Evolutionary conservation across 805 yeast species (phyloP).

Genomic region (Suhomyces xylopsoci): DNA sequence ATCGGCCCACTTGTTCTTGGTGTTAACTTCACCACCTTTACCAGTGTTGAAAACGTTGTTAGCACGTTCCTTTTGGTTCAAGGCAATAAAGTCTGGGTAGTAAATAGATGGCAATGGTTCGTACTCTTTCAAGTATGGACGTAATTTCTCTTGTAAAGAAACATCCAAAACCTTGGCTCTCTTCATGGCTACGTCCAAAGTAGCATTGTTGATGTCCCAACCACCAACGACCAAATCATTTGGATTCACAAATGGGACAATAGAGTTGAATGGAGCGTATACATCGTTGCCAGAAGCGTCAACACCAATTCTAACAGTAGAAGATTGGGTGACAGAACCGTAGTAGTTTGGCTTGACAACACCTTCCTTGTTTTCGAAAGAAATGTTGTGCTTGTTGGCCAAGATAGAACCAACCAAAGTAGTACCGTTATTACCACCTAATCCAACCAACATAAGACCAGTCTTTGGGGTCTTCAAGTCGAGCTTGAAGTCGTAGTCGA

Average conservation of each 20-base stretch:
- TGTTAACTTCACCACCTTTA: constrained; percentile 46
- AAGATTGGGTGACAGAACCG: constrained; percentile 92
- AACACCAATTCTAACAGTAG: constrained; percentile 86
- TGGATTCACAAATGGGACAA: constrained; percentile 86
- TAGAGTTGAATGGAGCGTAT: constrained; percentile 86
- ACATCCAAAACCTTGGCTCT: constrained; percentile 86
- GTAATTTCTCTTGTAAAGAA: constrained; percentile 75
- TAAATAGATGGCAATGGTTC: constrained; percentile 82
- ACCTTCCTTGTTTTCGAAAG: constrained; percentile 82
- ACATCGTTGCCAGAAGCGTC: constrained; percentile 81
- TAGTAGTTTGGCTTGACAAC: constrained; percentile 72
- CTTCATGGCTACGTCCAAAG: constrained; percentile 73
- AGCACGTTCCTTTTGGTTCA: constrained; percentile 90
- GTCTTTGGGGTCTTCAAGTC: constrained; percentile 79
- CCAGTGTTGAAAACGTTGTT: constrained; percentile 72
- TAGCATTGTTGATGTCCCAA: constrained; percentile 83
- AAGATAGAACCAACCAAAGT: constrained; percentile 81
- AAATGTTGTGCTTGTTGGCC: constrained; percentile 77
- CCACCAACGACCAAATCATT: constrained; percentile 89
- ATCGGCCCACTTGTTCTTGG: constrained; percentile 78
- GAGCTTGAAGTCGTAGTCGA: constrained; percentile 81
- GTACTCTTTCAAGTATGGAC: constrained; percentile 55
- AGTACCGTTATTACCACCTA: constrained; percentile 96
- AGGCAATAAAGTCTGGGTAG: constrained; percentile 95
- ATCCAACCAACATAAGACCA: constrained; percentile 87